Evolutionary conservation across 1,139 yeast genomes (phyloP), one percentile per base, ranked within the genome.

Genomic region (Geotrichum histeridarum): DNA sequence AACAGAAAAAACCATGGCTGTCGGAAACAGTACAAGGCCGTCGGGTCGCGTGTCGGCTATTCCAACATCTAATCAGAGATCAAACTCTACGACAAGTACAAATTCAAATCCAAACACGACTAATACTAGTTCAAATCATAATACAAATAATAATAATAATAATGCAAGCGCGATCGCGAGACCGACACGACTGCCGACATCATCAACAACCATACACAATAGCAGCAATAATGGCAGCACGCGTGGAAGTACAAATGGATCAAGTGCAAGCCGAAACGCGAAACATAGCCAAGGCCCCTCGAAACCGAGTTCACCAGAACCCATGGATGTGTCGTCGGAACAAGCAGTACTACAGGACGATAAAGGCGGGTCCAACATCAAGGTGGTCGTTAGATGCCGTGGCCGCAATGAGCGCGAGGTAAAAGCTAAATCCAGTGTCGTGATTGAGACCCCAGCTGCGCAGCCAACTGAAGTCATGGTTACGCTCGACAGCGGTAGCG

Each of bases 311-410:
- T 39, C 43, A 5, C 43, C 43, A 8, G 43, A 39, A 39, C 43
- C 30, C 6, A 12, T 12, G 30, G 11, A 18, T 5, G 31, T 17
- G 11, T 8, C 22, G 5, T 7, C 43, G 4, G 17, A 18, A 39
- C 8, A 3, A 3, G 22, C 43, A 18, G n/a, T n/a, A 17, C 30
- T 30, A 22, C 43, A 8, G 43, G 48, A 27, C 11, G 48, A 45
- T 17, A 45, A 45, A 15, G 33, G 42, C 12, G 68, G 64, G 11
- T 59, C 76, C 50, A 79, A 86, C 65, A 86, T 87, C 54, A 85
- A 85, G 63, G 97, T 91, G 30, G 87, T 87, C 2, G 95, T 90
- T 30, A 79, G 98, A 61, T 90, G 97, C 67, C 77, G 98, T 53
- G 95, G 88, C 2, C 75, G 98, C 47, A 88, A 82, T 63, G 76